phyloP scores from a whole-genome alignment of 805 yeast species.

The Metschnikowia cerradonensis region DNA sequence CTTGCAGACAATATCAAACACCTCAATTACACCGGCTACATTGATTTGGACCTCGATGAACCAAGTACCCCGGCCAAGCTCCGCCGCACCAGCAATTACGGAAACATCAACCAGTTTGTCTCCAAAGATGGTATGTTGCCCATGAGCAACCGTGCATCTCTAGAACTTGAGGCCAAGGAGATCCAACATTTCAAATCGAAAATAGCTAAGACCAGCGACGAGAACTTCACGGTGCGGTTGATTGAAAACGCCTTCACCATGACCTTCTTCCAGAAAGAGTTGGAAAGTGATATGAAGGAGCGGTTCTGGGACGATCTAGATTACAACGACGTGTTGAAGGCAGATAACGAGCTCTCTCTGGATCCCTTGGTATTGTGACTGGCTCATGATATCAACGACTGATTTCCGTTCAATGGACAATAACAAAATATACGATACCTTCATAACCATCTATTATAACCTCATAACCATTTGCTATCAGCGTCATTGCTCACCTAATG shows the following conservation, averaged over 20 bases:
- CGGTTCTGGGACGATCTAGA: slow-evolving; percentile 18
- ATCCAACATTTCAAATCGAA: slow-evolving; percentile 5
- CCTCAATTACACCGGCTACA: slow-evolving; percentile 6
- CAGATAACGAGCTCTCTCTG: slow-evolving; percentile 4
- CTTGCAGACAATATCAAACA: slow-evolving; percentile 1
- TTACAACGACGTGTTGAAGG: slow-evolving; percentile 7
- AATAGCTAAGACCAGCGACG: slow-evolving; percentile 1
- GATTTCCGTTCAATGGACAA: not conserved
- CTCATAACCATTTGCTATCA: no score
- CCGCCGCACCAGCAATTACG: slow-evolving; percentile 14
- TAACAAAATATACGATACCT: not conserved
- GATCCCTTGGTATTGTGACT: slow-evolving; percentile 5
- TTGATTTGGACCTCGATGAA: slow-evolving; percentile 8
- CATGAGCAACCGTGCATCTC: slow-evolving; percentile 14
- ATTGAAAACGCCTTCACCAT: slow-evolving; percentile 17
- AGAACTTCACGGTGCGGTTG: slow-evolving; percentile 9
- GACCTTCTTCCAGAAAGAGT: slow-evolving; percentile 9
- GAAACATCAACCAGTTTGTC: slow-evolving; percentile 10
- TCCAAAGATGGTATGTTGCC: slow-evolving; percentile 11
- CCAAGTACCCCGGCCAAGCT: slow-evolving; percentile 5
- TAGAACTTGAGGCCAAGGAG: slow-evolving; percentile 15
- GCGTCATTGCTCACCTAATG: no score
- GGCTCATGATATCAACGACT: not conserved
- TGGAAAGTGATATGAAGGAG: not conserved
- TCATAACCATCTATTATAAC: no score